These are phyloP conservation scores for Silybum marianum DNA, from an alignment of 129 eudicot species.

Conservation along the genomic window DNA sequence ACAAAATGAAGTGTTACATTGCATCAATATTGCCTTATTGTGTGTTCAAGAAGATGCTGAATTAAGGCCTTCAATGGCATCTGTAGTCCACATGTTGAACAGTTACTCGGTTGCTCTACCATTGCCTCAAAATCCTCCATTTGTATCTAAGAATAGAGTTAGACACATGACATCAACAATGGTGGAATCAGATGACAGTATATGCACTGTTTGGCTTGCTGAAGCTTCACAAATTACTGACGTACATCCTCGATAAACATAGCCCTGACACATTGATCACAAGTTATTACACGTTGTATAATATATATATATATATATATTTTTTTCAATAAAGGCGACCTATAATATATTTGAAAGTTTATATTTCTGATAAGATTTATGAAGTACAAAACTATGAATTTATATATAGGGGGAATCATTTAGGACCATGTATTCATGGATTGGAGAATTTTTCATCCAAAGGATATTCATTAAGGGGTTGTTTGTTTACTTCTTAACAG, in stretches of 20 bases:
- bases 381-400: too few species aligned
- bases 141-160: slow-evolving; percentile 2
- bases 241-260: slow-evolving; percentile 20
- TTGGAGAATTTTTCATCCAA: background rate
- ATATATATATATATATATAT: too few species aligned
- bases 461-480: background rate
- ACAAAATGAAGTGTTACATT: slow-evolving; percentile 10
- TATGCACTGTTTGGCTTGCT: background rate
- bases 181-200: background rate
- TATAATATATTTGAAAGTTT: background rate
- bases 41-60: slow-evolving; percentile 37
- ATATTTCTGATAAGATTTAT: too few species aligned
- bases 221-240: slow-evolving; percentile 14
- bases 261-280: slow-evolving; percentile 25
- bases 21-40: slow-evolving; percentile 29
- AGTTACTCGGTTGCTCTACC: slow-evolving; percentile 24
- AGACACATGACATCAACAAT: background rate
- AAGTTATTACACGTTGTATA: slow-evolving; percentile 8
- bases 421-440: background rate
- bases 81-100: slow-evolving; percentile 23
- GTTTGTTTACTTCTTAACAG: too few species aligned
- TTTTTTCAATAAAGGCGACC: background rate
- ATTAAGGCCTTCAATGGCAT: slow-evolving; percentile 32
- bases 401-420: too few species aligned
- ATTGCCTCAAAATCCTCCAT: slow-evolving; percentile 28